These are phyloP conservation scores for Meyerozyma smithsonii DNA, from an alignment of 1,139 yeast species.

Conservation along the genomic window DNA sequence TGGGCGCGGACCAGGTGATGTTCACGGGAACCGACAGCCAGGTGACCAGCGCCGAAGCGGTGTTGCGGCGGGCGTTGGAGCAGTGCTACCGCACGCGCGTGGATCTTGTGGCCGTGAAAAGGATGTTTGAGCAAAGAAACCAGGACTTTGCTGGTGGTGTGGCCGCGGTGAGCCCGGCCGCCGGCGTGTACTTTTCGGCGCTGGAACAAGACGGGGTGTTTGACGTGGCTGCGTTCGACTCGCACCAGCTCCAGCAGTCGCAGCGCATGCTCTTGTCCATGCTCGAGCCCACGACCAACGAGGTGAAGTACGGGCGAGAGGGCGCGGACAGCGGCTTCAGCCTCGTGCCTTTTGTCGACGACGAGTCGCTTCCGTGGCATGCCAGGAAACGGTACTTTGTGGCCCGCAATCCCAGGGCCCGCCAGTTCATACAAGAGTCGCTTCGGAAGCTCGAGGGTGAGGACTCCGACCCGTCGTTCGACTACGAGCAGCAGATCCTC, in stretches of 20 bases:
- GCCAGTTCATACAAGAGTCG: slow-evolving; percentile 13
- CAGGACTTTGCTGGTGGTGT: background rate
- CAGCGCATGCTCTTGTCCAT: slow-evolving; percentile 38
- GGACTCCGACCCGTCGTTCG: slow-evolving; percentile 13
- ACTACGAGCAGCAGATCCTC: slow-evolving; percentile 13
- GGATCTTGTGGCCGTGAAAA: slow-evolving; percentile 23
- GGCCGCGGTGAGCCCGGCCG: slow-evolving; percentile 21
- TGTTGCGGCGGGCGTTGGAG: slow-evolving; percentile 14
- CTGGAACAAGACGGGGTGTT: slow-evolving; percentile 12
- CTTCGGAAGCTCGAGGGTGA: slow-evolving; percentile 19
- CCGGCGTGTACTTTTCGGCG: slow-evolving; percentile 31
- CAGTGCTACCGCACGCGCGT: slow-evolving; percentile 22
- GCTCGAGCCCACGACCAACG: background rate
- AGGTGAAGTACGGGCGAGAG: background rate
- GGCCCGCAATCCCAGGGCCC: slow-evolving; percentile 11
- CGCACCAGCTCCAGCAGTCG: slow-evolving; percentile 26
- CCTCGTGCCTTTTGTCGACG: slow-evolving; percentile 28
- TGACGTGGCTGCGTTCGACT: slow-evolving; percentile 27
- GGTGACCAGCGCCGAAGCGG: slow-evolving; percentile 30
- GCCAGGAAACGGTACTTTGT: slow-evolving; percentile 22
- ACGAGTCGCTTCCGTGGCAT: slow-evolving; percentile 33
- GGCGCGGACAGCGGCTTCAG: slow-evolving; percentile 4
- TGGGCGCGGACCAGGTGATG: slow-evolving; percentile 13
- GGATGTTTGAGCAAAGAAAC: slow-evolving; percentile 19
- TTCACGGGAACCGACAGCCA: slow-evolving; percentile 31